Conservation (phyloP, 768 basidiomycete species). For the Tulasnella sp. region DNA sequence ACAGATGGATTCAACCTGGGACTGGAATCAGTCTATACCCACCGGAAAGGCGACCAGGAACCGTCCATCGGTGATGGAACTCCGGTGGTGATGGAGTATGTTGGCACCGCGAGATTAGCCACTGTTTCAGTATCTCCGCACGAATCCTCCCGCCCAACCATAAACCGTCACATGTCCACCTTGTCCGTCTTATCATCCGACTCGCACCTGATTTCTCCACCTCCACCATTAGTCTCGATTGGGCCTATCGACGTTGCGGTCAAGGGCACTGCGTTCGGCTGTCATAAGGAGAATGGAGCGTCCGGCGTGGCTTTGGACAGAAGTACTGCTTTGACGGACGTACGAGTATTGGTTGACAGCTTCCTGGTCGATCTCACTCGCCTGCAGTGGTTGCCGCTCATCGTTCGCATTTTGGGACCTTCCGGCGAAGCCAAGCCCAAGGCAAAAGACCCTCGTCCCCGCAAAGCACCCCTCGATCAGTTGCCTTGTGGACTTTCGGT, state of each 20-base stretch:
- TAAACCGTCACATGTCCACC: background rate
- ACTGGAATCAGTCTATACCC: background rate
- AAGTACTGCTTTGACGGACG: constrained; percentile 39
- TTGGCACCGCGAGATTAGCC: background rate
- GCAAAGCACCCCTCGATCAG: constrained; percentile 29
- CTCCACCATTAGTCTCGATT: constrained; percentile 43
- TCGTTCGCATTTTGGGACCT: constrained; percentile 36
- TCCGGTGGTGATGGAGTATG: background rate
- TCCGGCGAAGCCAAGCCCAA: constrained; percentile 28
- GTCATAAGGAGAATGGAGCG: constrained; percentile 42
- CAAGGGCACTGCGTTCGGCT: constrained; percentile 42
- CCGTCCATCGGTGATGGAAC: background rate
- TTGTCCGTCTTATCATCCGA: background rate
- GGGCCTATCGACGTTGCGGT: constrained; percentile 48
- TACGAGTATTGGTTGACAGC: constrained; percentile 47
- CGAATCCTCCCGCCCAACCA: background rate
- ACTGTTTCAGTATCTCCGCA: background rate
- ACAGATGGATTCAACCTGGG: background rate
- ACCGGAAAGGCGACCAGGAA: background rate
- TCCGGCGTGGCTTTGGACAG: constrained; percentile 38
- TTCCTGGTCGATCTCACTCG: constrained; percentile 62
- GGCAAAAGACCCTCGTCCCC: background rate
- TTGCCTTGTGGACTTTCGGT: constrained; percentile 51
- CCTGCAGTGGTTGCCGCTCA: constrained; percentile 49
- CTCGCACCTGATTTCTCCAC: background rate